Evolutionary conservation across 352 stramenopile genomes (phyloP), one percentile per base, ranked within the genome.

Genomic region (Globisporangium barbulae): DNA sequence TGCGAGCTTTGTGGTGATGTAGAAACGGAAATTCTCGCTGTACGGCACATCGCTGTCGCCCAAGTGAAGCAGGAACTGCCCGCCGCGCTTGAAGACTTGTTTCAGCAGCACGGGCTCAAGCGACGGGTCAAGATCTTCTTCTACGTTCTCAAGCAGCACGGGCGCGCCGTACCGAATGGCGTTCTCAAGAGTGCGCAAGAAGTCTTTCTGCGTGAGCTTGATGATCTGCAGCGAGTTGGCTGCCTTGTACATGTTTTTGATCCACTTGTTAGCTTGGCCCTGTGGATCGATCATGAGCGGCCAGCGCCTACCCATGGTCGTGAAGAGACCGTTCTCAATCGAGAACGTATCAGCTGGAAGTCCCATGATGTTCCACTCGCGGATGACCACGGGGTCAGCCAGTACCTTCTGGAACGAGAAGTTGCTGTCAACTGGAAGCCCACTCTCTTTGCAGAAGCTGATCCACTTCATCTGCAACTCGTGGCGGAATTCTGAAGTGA

Each of bases 211-310:
- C 3, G 75, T 90, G 10, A 98, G 73, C 68, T 98, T 98, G 59
- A 98, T 96, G 47, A 98, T 88, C 66, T 98, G 90, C 8, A 98
- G 73, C 9, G 81, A 68, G 15, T 75, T 67, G 21, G 66, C 61
- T 0, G 73, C 68, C 68, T 91, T 97, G 72, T 93, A 97, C 86
- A 97, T 97, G 65, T 96, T 96, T 44, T 94, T 93, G 59, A 98
- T 91, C 93, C 93, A 98, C 66, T 95, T 93, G 73, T 98, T 98
- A 6, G 89, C 93, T 71, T 98, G 93, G 25, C 90, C 90, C 64
- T 98, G 93, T 1, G 93, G 93, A 57, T 98, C 93, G 61, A 98
- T 98, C 89, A 98, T 97, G 10, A 98, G 78, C 10, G 93, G 93
- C 93, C 92, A 98, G 0, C 93, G 81, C 0, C 92, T 73, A 4